These are phyloP conservation scores for Boletellus dicymbophilus DNA, from an alignment of 1,284 basidiomycete genomes.

Conservation along the genomic window DNA sequence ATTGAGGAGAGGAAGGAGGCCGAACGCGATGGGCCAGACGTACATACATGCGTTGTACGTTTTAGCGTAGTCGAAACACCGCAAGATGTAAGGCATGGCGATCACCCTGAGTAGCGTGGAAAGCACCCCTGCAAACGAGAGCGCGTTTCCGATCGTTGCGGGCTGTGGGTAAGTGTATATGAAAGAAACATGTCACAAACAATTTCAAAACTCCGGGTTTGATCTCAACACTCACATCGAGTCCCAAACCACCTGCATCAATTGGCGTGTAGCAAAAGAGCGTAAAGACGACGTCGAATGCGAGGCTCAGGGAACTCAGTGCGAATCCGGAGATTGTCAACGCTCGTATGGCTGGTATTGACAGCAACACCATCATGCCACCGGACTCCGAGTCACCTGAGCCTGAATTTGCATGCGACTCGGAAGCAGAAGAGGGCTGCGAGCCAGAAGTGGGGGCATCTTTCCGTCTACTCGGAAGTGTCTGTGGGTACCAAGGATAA, in stretches of 20 bases:
- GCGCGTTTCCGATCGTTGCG: constrained; percentile 15
- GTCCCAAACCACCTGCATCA: constrained; percentile 18
- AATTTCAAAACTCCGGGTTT: neutral
- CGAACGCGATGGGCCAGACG: constrained; percentile 18
- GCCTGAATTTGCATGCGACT: neutral
- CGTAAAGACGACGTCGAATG: constrained; percentile 22
- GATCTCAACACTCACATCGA: constrained; percentile 10
- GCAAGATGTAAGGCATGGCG: constrained; percentile 21
- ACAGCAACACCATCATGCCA: constrained; percentile 10
- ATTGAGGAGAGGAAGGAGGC: constrained; percentile 19
- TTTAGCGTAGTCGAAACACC: constrained; percentile 18
- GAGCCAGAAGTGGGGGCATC: neutral
- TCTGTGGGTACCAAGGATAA: constrained; percentile 6
- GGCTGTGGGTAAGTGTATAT: constrained; percentile 10
- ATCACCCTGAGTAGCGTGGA: constrained; percentile 15
- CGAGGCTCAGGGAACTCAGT: constrained; percentile 17
- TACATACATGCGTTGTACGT: constrained; percentile 24
- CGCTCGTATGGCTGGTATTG: constrained; percentile 19
- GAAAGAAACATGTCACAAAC: neutral
- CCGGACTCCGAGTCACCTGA: neutral
- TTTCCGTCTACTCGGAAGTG: constrained; percentile 22
- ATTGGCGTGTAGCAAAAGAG: constrained; percentile 22
- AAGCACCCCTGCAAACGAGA: constrained; percentile 16
- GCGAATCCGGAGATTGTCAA: constrained; percentile 22
- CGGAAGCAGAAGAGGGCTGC: neutral